A percentile compares a stretch with the other conserved stretches of the same genome.
Evolutionary conservation across 2,329 filamentous ascomycete genomes (phyloP).

Genomic region (Chaetothyriales sp.): DNA sequence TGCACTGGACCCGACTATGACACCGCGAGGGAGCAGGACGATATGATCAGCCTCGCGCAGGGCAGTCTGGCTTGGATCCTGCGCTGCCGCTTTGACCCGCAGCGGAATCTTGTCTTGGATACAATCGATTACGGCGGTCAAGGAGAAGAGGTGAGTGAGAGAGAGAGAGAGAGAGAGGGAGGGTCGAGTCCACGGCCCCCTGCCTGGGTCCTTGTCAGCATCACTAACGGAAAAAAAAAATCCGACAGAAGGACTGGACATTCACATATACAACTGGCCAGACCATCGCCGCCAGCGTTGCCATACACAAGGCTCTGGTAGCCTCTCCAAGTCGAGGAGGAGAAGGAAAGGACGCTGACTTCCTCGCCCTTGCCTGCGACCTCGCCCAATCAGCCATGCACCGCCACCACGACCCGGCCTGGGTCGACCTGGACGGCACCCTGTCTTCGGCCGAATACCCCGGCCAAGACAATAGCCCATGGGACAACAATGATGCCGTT

Average conservation of each 20-base stretch:
- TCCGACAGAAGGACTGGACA: conserved; percentile 2
- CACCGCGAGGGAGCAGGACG: not conserved
- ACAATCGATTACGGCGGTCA: conserved; percentile 6
- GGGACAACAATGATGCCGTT: conserved; percentile 9
- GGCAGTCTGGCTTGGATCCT: conserved; percentile 7
- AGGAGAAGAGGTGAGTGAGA: not conserved
- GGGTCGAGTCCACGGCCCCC: no score
- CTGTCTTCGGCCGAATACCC: conserved; percentile 9
- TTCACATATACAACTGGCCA: conserved; percentile 14
- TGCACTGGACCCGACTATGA: not conserved
- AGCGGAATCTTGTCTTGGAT: conserved; percentile 7
- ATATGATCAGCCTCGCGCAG: not conserved
- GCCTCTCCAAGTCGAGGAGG: no score
- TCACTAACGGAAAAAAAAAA: not conserved
- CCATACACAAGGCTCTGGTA: conserved; percentile 7
- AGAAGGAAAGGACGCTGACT: not conserved
- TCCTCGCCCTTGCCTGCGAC: conserved; percentile 7
- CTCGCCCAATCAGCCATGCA: conserved; percentile 8
- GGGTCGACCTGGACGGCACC: conserved; percentile 8
- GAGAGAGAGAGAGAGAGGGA: no score
- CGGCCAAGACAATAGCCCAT: conserved; percentile 2
- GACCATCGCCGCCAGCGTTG: conserved; percentile 9
- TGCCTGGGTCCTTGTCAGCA: no score
- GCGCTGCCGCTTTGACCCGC: conserved; percentile 4
- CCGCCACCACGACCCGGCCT: conserved; percentile 1